Conservation (phyloP, 257 asterid species). For the Solanum peruvianum region DNA sequence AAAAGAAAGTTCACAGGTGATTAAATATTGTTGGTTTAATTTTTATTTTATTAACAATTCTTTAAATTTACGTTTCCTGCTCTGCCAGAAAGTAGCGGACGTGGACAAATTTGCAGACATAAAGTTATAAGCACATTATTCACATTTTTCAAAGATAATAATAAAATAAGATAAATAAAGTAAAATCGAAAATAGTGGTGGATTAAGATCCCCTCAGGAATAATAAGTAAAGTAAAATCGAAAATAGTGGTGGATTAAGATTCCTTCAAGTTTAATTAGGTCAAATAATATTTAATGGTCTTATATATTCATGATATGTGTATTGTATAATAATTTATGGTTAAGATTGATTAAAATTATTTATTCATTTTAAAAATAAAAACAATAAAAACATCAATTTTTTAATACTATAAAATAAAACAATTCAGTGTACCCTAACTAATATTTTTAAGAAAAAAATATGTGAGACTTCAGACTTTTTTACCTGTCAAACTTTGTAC, state of each 20-base stretch:
- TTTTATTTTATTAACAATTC: background rate
- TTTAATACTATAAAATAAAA: too few species aligned
- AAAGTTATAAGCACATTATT: background rate
- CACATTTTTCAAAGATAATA: background rate
- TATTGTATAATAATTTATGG: too few species aligned
- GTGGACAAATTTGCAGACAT: background rate
- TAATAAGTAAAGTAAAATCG: background rate
- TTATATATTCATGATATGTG: too few species aligned
- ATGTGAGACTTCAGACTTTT: fast-evolving
- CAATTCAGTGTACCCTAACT: too few species aligned
- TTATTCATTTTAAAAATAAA: too few species aligned
- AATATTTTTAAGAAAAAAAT: too few species aligned
- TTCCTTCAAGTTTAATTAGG: too few species aligned
- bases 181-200: background rate
- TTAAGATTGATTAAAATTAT: too few species aligned
- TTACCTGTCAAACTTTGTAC: too few species aligned
- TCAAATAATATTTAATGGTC: too few species aligned
- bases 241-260: background rate
- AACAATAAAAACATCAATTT: too few species aligned
- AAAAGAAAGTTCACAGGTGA: background rate
- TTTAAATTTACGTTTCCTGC: background rate
- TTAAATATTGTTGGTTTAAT: background rate
- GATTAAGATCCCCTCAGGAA: too few species aligned
- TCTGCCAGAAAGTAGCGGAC: background rate
- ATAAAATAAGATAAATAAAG: background rate